Conservation (phyloP, 1,284 basidiomycete species). For the Apiotrichum mycotoxinovorans region DNA sequence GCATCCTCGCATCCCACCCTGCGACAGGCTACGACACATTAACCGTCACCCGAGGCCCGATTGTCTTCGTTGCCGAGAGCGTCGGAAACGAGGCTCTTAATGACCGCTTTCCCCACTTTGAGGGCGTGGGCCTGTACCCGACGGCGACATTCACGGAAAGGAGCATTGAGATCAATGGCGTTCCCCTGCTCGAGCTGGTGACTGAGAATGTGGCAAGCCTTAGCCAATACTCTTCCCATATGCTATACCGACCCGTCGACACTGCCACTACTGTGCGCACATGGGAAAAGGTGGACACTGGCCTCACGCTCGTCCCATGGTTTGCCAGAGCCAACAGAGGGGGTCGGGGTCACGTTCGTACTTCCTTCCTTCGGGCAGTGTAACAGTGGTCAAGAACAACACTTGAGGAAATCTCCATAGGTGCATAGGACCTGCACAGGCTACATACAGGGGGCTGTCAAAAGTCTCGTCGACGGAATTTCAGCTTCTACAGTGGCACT, state of each 20-base stretch:
- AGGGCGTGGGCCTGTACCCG: constrained; percentile 23
- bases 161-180: constrained; percentile 22
- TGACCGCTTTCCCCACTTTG: constrained; percentile 26
- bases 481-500: too few species aligned
- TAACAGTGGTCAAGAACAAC: too few species aligned
- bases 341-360: constrained; percentile 29
- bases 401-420: too few species aligned
- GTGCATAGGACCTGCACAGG: too few species aligned
- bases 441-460: too few species aligned
- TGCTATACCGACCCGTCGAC: constrained; percentile 14
- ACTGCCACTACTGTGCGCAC: constrained; percentile 9
- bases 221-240: constrained; percentile 2
- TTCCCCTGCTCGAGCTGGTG: constrained; percentile 20
- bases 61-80: constrained; percentile 37
- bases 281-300: constrained; percentile 10
- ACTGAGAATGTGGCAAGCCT: constrained; percentile 6
- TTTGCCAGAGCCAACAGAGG: constrained; percentile 39
- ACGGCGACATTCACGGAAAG: constrained; percentile 21
- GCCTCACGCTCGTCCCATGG: constrained; percentile 31
- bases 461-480: too few species aligned
- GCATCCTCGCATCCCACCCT: constrained; percentile 30
- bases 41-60: constrained; percentile 35
- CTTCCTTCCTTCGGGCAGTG: constrained; percentile 17
- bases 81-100: constrained; percentile 30
- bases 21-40: constrained; percentile 25